Evolutionary conservation across 2,329 filamentous ascomycete species (phyloP), one percentile per base, ranked within the genome.

Genomic region (Blastomyces parvus): DNA sequence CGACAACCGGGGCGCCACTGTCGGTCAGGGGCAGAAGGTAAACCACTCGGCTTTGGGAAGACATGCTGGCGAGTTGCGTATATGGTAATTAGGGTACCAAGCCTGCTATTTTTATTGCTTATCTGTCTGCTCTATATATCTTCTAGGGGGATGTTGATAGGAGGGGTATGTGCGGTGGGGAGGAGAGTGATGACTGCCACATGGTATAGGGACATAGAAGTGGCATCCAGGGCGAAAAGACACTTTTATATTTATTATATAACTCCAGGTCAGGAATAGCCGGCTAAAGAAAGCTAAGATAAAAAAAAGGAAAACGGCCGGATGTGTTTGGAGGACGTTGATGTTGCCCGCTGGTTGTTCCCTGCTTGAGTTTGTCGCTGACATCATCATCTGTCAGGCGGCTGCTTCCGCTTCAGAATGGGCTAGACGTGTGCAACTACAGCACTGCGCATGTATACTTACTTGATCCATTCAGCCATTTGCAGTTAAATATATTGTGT

Each of bases 1-100:
- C 83, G 59, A 99, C 86, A 74, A 95, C 87, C 44, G 95, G 94
- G 69, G 91, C 91, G 70, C 95, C 94, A 78, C 93, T 85, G 78
- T 99, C 93, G 74, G 91, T 94, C 77, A 99, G 84, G 68, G 90
- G 90, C 67, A 99, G 84, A 71, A 96, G 80, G 79, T 97, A 96
- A 67, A 97, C 86, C 77, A 59, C 40, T 25, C 40, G 55, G 4
- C n/a, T 30, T 19, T 50, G 46, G 25, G 46, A 14, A 50, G 46
- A 5, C 46, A 50, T 50, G 2, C 3, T 27, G 27, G 2, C 3
- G 22, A 27, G 22, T 27, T 2, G 11, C 1, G 22, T 50, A 17
- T 27, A 50, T 11, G 11, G 25, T 25, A 27, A 27, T 11, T 27
- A 25, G 22, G 17, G 6, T 19, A 44, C 6, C 7, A 6, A 44